phyloP scores from a whole-genome alignment of 176 grass and related monocot species.

The Oryza meridionalis region DNA sequence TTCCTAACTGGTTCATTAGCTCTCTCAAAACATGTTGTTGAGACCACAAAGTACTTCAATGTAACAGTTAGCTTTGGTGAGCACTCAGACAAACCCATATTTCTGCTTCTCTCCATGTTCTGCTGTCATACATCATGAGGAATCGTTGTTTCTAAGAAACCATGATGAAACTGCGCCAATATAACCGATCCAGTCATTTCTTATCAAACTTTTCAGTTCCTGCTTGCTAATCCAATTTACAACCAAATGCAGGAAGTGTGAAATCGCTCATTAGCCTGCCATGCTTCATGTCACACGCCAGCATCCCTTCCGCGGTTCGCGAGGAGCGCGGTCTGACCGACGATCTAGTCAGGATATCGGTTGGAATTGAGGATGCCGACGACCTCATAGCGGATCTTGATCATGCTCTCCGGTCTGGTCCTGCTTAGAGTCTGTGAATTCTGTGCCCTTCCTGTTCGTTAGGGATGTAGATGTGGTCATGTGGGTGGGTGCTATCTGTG shows the following conservation, averaged over 20 bases:
- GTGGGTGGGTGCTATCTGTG: constrained; percentile 2
- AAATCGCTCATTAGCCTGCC: constrained; percentile 93
- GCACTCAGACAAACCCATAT: background rate
- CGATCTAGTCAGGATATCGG: constrained; percentile 86
- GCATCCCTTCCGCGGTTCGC: constrained; percentile 70
- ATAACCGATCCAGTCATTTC: background rate
- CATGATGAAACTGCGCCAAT: background rate
- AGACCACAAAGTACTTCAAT: constrained; percentile 82
- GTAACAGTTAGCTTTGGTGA: constrained; percentile 97
- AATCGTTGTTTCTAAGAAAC: background rate
- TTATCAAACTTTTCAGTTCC: background rate
- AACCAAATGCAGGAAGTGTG: constrained; percentile 74
- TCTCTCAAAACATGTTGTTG: constrained; percentile 85
- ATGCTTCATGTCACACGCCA: constrained; percentile 98
- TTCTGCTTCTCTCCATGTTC: background rate
- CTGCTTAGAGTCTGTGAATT: constrained; percentile 31
- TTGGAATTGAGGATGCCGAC: constrained; percentile 85
- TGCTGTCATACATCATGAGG: background rate
- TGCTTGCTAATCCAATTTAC: background rate
- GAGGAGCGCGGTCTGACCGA: constrained; percentile 79
- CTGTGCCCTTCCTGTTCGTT: background rate
- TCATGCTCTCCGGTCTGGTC: constrained; percentile 60
- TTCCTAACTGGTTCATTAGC: constrained; percentile 84
- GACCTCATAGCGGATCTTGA: constrained; percentile 91
- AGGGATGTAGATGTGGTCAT: constrained; percentile 17